Evolutionary conservation across 148 eudicot species (phyloP).

Genomic region (Euryodendron excelsum): DNA sequence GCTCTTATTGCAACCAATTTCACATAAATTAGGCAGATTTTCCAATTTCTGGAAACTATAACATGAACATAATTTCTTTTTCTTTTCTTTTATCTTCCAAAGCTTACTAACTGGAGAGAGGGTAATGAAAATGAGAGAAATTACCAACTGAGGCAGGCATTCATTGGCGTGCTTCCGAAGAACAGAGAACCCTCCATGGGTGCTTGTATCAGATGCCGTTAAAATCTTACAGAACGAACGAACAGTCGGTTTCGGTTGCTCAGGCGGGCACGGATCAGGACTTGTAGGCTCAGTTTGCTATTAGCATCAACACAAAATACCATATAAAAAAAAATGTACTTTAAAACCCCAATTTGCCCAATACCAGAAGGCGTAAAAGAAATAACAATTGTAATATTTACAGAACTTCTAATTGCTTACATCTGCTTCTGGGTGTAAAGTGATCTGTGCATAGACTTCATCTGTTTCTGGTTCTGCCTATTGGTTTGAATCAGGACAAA

Average conservation of each 20-base stretch:
- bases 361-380: not conserved
- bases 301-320: conserved; percentile 15
- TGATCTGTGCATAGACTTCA: conserved; percentile 87
- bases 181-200: conserved; percentile 96
- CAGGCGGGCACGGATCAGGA: conserved; percentile 47
- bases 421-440: conserved; percentile 62
- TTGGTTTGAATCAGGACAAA: conserved; percentile 8
- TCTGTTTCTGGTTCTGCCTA: conserved; percentile 94
- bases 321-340: not conserved
- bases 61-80: not conserved
- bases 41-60: not conserved
- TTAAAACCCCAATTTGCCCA: not conserved
- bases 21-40: not conserved
- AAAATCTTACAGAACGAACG: conserved; percentile 70
- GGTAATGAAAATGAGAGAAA: conserved; percentile 5
- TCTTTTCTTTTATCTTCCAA: not conserved
- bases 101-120: not conserved
- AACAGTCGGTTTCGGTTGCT: conserved; percentile 52
- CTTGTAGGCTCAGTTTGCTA: conserved; percentile 65
- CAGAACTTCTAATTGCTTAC: conserved; percentile 38
- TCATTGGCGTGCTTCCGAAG: conserved; percentile 91
- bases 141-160: conserved; percentile 88
- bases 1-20: not conserved
- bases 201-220: conserved; percentile 94
- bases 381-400: not conserved